A percentile compares a stretch with the other conserved stretches of the same genome.
Evolutionary conservation across 345 rosid genomes (phyloP).

Genomic region (Citrus glauca): DNA sequence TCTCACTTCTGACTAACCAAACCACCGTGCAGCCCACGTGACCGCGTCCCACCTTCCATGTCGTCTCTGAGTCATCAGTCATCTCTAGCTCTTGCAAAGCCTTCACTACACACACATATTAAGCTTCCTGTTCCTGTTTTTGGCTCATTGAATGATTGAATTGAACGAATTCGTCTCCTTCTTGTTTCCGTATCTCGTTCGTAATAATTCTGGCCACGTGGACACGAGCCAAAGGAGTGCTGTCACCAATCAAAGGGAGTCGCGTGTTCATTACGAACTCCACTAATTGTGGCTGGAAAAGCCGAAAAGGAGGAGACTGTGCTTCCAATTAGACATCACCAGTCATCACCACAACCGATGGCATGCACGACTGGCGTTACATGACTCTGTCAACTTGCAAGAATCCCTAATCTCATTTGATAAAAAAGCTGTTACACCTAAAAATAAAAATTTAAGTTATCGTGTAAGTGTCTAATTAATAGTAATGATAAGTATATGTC

Average conservation of each 20-base stretch:
- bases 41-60: background rate
- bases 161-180: background rate
- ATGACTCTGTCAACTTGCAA: background rate
- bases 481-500: no score
- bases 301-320: background rate
- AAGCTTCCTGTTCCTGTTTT: no score
- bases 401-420: background rate
- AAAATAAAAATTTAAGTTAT: no score
- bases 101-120: background rate
- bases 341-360: background rate
- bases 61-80: background rate
- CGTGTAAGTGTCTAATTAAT: no score
- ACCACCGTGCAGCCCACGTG: conserved; percentile 22
- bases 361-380: background rate
- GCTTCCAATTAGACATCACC: background rate
- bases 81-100: background rate
- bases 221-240: background rate
- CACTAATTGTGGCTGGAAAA: background rate
- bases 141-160: no score
- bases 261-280: background rate
- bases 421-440: no score
- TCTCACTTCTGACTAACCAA: background rate
- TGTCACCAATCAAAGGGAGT: background rate
- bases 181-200: no score
- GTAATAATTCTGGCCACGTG: background rate